Evolutionary conservation across 2,329 filamentous ascomycete species (phyloP).

Genomic region (Diaporthe amygdali): DNA sequence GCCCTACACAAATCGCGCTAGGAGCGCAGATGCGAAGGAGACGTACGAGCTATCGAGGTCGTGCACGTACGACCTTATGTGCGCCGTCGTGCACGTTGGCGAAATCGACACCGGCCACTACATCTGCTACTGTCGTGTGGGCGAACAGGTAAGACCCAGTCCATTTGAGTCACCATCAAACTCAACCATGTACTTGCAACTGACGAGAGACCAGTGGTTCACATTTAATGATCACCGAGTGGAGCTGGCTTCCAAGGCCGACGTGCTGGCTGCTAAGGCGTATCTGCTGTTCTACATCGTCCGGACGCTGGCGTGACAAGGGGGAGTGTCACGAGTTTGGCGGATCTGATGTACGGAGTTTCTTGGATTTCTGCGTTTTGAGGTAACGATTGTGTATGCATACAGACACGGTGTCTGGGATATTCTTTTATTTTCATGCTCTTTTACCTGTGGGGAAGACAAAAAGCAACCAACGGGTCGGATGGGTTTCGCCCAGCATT

Average conservation of each 20-base stretch:
- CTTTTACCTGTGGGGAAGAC: background rate
- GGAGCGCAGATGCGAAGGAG: slow-evolving; percentile 54
- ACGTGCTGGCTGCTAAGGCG: slow-evolving; percentile 84
- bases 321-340: slow-evolving; percentile 3
- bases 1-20: slow-evolving; percentile 79
- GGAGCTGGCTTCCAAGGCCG: slow-evolving; percentile 79
- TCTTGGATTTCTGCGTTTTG: slow-evolving; percentile 5
- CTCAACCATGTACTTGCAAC: background rate
- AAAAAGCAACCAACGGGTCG: background rate
- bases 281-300: slow-evolving; percentile 91
- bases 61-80: slow-evolving; percentile 85
- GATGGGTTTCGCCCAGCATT: background rate
- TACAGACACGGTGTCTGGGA: slow-evolving; percentile 13
- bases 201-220: slow-evolving; percentile 72
- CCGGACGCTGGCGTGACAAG: slow-evolving; percentile 56
- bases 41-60: slow-evolving; percentile 63
- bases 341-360: slow-evolving; percentile 13
- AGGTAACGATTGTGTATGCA: background rate
- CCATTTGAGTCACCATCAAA: background rate
- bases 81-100: slow-evolving; percentile 91
- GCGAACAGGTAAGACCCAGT: slow-evolving; percentile 63
- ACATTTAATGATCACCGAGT: slow-evolving; percentile 96
- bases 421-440: background rate
- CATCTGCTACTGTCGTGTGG: slow-evolving; percentile 84
- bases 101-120: slow-evolving; percentile 94